Conservation (phyloP, 805 yeast species). For the Ogataea glucozyma region DNA sequence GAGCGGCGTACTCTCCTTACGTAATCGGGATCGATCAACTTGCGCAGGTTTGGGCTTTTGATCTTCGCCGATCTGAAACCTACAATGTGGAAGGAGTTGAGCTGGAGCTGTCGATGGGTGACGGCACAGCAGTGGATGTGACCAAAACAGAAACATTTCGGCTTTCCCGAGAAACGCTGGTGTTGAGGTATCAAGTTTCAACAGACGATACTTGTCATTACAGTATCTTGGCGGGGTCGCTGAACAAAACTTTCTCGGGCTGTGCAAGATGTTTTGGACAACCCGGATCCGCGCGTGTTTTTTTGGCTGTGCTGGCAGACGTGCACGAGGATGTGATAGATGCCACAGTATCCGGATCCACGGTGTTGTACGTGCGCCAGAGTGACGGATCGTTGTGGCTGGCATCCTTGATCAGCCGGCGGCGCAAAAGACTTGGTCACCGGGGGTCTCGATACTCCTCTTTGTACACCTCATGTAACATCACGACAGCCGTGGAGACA, state of each 20-base stretch:
- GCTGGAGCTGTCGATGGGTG: conserved; percentile 1
- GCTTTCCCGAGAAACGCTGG: too few species aligned
- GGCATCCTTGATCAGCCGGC: conserved; percentile 12
- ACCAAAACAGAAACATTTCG: too few species aligned
- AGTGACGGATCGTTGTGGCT: conserved; percentile 14
- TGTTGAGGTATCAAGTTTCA: too few species aligned
- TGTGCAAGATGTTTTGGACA: too few species aligned
- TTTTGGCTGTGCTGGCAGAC: conserved; percentile 4
- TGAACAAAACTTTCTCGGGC: not conserved
- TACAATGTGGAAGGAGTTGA: not conserved
- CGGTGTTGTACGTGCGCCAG: conserved; percentile 11
- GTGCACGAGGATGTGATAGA: conserved; percentile 13
- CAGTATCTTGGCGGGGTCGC: conserved; percentile 1
- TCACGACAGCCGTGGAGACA: conserved; percentile 12
- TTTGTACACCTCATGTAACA: conserved; percentile 17
- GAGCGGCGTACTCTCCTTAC: conserved; percentile 15
- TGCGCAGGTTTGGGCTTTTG: conserved; percentile 9
- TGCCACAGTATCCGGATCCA: conserved; percentile 11
- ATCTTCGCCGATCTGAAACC: conserved; percentile 1
- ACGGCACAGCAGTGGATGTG: too few species aligned
- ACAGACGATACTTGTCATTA: too few species aligned
- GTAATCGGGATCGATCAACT: conserved; percentile 8
- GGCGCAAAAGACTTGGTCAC: conserved; percentile 1
- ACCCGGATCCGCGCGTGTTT: too few species aligned
- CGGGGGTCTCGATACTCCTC: conserved; percentile 1